Evolutionary conservation across 139 green algal species (phyloP).

Genomic region (Eudorina sp.): DNA sequence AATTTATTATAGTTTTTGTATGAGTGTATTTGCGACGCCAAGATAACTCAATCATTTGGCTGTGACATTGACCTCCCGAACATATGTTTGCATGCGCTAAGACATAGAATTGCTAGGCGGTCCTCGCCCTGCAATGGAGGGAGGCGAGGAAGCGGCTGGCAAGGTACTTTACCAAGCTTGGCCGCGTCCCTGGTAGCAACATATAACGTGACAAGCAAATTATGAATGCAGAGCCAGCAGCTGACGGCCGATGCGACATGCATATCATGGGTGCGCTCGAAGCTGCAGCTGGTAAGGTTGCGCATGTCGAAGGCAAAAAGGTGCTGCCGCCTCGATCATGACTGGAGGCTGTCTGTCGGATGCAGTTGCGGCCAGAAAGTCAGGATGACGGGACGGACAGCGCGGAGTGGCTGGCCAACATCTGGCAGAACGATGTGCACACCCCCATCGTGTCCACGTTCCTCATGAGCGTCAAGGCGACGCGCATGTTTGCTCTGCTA

Average conservation of each 20-base stretch:
- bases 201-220: not conserved
- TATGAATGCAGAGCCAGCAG: constrained; percentile 42
- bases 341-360: not conserved
- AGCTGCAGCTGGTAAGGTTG: constrained; percentile 71
- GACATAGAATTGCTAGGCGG: not conserved
- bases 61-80: too few species aligned
- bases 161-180: constrained; percentile 14
- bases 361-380: constrained; percentile 28
- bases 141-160: constrained; percentile 17
- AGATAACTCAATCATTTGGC: too few species aligned
- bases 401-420: constrained; percentile 46
- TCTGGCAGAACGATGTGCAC: constrained; percentile 62
- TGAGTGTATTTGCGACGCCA: too few species aligned
- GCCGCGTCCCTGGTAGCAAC: not conserved
- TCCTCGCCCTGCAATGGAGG: constrained; percentile 22
- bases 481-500: constrained; percentile 65
- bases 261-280: constrained; percentile 67
- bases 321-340: not conserved
- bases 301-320: constrained; percentile 1
- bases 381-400: constrained; percentile 42
- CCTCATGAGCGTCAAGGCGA: constrained; percentile 63
- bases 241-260: constrained; percentile 54
- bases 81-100: not conserved
- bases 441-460: constrained; percentile 52
- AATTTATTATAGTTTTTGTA: too few species aligned